phyloP scores from a whole-genome alignment of 495 filamentous ascomycete species.

The Lepidopterella palustris region DNA sequence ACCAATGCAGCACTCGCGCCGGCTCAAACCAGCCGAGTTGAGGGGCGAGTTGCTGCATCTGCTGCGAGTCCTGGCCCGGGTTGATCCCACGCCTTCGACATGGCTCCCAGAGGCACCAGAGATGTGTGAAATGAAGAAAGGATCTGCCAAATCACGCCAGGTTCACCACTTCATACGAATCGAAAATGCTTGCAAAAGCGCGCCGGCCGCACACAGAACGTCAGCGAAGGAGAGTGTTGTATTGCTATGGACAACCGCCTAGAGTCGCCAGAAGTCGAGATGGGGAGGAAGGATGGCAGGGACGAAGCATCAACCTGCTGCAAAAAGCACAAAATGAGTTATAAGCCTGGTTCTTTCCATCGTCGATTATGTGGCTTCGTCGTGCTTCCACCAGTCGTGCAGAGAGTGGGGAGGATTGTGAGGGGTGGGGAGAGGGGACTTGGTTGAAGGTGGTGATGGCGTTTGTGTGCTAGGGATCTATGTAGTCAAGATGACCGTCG shows the following conservation, averaged over 20 bases:
- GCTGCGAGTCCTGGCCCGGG: slow-evolving; percentile 25
- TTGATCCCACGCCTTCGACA: slow-evolving; percentile 27
- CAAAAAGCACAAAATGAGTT: slow-evolving; percentile 5
- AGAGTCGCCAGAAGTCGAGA: slow-evolving; percentile 10
- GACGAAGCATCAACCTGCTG: slow-evolving; percentile 11
- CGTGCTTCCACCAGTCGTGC: neutral
- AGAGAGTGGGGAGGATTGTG: slow-evolving; percentile 12
- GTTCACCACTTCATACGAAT: slow-evolving; percentile 27
- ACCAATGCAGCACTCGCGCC: slow-evolving; percentile 17
- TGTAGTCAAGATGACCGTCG: slow-evolving; percentile 34
- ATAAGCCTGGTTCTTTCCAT: neutral
- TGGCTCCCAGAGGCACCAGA: slow-evolving; percentile 14
- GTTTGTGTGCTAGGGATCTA: slow-evolving; percentile 27
- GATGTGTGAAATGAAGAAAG: slow-evolving; percentile 8
- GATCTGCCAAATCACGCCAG: slow-evolving; percentile 2
- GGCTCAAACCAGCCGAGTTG: slow-evolving; percentile 26
- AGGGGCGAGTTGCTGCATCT: slow-evolving; percentile 15
- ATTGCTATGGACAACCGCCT: slow-evolving; percentile 30
- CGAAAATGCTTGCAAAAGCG: slow-evolving; percentile 21
- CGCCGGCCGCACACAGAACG: slow-evolving; percentile 13
- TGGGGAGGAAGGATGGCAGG: slow-evolving; percentile 7
- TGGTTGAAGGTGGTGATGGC: neutral
- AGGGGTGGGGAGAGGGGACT: neutral
- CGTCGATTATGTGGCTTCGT: slow-evolving; percentile 1
- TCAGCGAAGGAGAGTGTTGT: slow-evolving; percentile 25